A percentile compares a stretch with the other conserved stretches of the same genome.
phyloP scores from a whole-genome alignment of 768 basidiomycete genomes.

The Lactifluus subvellereus region DNA sequence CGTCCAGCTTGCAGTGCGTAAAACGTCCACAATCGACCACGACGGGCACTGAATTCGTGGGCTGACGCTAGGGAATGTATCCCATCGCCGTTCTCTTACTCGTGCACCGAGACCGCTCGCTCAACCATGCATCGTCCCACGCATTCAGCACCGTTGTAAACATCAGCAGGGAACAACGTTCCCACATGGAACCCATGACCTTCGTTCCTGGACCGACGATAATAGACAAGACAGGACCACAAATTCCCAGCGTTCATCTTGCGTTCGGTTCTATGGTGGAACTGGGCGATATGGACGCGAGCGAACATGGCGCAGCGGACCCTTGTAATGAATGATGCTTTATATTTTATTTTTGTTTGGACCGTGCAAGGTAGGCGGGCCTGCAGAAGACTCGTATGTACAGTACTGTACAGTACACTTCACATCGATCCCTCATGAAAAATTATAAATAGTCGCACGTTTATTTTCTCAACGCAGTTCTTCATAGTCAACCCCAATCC shows the following conservation, averaged over 20 bases:
- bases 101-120: not conserved
- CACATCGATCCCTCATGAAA: not conserved
- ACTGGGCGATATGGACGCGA: not conserved
- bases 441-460: not conserved
- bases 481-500: conserved; percentile 69
- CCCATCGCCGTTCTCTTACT: conserved; percentile 8
- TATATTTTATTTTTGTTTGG: not conserved
- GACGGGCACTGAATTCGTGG: not conserved
- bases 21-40: not conserved
- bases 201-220: not conserved
- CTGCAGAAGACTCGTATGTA: not conserved
- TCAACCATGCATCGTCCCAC: not conserved
- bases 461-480: conserved; percentile 45
- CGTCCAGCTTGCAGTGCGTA: conserved; percentile 8
- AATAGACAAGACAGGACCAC: not conserved
- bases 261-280: not conserved
- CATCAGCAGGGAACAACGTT: not conserved
- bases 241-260: not conserved
- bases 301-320: not conserved
- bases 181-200: not conserved
- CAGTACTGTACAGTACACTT: not conserved
- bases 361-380: not conserved
- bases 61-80: conserved; percentile 7
- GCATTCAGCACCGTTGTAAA: not conserved
- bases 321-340: not conserved